Conservation (phyloP, 1,284 basidiomycete species). For the Rhodotorula sp. region DNA sequence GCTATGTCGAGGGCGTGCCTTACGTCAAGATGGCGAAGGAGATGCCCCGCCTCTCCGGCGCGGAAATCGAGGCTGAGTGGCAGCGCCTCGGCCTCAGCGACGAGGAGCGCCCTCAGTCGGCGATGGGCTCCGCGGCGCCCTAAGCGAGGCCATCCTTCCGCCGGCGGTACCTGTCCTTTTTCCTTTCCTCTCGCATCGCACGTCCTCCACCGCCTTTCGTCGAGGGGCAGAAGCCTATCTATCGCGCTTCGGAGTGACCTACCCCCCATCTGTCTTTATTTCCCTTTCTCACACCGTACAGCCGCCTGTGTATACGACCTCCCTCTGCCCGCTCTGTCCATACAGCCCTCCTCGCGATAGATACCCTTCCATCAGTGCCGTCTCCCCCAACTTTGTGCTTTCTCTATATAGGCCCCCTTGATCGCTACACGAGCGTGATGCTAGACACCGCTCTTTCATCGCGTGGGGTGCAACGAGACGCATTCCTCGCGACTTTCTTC, state of each 20-base stretch:
- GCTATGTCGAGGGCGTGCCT: conserved; percentile 40
- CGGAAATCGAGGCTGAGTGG: conserved; percentile 43
- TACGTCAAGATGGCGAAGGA: conserved; percentile 42
- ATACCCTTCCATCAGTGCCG: neutral
- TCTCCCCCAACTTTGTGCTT: neutral
- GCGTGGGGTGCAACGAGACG: neutral
- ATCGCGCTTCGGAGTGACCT: neutral
- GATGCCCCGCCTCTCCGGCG: conserved; percentile 39
- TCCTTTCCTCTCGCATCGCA: neutral
- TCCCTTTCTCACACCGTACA: neutral
- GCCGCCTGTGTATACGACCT: neutral
- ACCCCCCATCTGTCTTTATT: neutral
- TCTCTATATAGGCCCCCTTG: neutral
- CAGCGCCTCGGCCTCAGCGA: conserved; percentile 33
- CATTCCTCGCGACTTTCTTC: too few relatives aligned
- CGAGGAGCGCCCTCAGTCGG: conserved; percentile 7
- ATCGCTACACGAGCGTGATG: neutral
- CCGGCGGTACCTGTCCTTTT: neutral
- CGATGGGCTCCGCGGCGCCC: neutral
- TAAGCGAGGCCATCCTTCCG: neutral
- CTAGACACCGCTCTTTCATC: neutral
- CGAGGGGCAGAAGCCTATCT: neutral
- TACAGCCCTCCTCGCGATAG: neutral
- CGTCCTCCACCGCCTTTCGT: neutral
- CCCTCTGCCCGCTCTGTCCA: neutral